Evolutionary conservation across 495 filamentous ascomycete genomes (phyloP), one percentile per base, ranked within the genome.

Genomic region (Aspergillus biplanus): DNA sequence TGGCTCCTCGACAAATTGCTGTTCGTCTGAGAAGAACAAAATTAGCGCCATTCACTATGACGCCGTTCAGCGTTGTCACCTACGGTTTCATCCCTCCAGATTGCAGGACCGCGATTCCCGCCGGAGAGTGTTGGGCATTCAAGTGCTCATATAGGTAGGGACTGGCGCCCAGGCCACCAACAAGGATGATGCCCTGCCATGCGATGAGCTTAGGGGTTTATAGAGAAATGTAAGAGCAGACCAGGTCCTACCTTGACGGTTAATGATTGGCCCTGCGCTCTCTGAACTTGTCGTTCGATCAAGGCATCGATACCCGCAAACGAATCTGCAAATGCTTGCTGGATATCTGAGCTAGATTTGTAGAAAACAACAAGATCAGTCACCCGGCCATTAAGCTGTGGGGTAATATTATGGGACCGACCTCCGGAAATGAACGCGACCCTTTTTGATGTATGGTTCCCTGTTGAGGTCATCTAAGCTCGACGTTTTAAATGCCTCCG

Each of bases 381-480:
- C 4, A 52, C 46, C n/a, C 4, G 4, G 12, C 8, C 11, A 6
- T n/a, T 12, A 4, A 34, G 21, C 4, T 9, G 9, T 15, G 11
- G 15, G 33, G 16, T 31, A 44, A 2, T 44, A 44, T 9, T 44
- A 9, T 44, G n/a, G 35, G 13, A 46, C 46, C 8, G 31, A 61
- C 58, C 34, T 44, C 18, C 33, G 49, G 21, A 61, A 61, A 61
- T 61, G 58, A 33, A 61, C 53, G 13, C 58, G 33, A 0, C 58
- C 58, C 31, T 61, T 61, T 48, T 61, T 61, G 34, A 61, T 61
- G 35, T 42, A 52, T 13, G 58, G 58, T 48, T 61, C 58, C n/a
- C 58, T 48, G 35, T 34, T 61, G 47, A 52, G 32, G 33, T 61
- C 58, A 37, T 61, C 58, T n/a, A 61, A 21, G 15, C 58, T 61